These are phyloP conservation scores for Phytophthora podocarpi DNA, from an alignment of 352 stramenopile species.

Conservation along the genomic window DNA sequence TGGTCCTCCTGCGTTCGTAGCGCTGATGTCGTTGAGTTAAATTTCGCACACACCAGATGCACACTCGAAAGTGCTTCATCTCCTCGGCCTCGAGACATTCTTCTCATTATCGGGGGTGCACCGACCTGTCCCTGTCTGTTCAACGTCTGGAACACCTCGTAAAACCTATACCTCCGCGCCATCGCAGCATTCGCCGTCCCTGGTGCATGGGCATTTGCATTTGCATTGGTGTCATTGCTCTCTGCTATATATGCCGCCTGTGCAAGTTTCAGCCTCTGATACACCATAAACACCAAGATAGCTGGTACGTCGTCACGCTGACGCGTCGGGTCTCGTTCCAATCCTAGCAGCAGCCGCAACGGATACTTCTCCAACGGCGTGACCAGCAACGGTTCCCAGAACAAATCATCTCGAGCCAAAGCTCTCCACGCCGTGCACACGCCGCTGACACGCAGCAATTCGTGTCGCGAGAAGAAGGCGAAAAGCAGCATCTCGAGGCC, in stretches of 20 bases:
- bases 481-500: slow-evolving; percentile 71
- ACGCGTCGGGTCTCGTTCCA: slow-evolving; percentile 27
- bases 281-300: slow-evolving; percentile 81
- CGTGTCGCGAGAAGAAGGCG: slow-evolving; percentile 49
- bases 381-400: slow-evolving; percentile 73
- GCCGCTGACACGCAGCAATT: slow-evolving; percentile 50
- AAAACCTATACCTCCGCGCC: slow-evolving; percentile 23
- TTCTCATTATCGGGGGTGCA: neutral
- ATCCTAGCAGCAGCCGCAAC: slow-evolving; percentile 59
- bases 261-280: slow-evolving; percentile 48
- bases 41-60: slow-evolving; percentile 31
- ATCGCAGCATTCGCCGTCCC: neutral
- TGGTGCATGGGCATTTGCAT: neutral
- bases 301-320: slow-evolving; percentile 45
- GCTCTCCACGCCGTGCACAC: slow-evolving; percentile 66
- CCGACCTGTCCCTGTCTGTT: slow-evolving; percentile 17
- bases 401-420: slow-evolving; percentile 56
- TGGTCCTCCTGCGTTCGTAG: slow-evolving; percentile 9
- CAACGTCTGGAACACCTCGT: slow-evolving; percentile 22
- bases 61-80: slow-evolving; percentile 25
- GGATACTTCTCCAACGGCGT: slow-evolving; percentile 67
- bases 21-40: neutral
- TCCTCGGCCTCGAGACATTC: neutral
- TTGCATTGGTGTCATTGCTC: neutral
- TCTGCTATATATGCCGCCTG: slow-evolving; percentile 23